phyloP scores from a whole-genome alignment of 2,329 filamentous ascomycete genomes.

The Botrytis elliptica region DNA sequence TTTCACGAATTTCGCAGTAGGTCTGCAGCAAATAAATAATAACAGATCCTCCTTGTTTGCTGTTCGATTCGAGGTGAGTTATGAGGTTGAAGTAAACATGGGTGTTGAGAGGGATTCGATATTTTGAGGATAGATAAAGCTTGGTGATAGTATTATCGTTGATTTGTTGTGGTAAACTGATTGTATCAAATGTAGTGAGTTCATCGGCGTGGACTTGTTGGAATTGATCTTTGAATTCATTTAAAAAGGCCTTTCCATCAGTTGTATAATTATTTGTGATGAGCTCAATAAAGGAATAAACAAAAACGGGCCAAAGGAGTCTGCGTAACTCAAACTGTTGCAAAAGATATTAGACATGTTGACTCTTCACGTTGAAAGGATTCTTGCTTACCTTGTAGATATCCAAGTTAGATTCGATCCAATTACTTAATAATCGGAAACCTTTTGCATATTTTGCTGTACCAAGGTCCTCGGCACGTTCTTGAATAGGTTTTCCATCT shows the following conservation, averaged over 20 bases:
- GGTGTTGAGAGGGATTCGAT: conserved; percentile 84
- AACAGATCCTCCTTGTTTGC: conserved; percentile 74
- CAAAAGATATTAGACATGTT: not conserved
- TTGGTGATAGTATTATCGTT: conserved; percentile 74
- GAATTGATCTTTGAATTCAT: conserved; percentile 67
- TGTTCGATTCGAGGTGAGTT: conserved; percentile 85
- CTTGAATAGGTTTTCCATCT: conserved; percentile 72
- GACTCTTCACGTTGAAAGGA: no score
- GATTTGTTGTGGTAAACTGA: conserved; percentile 76
- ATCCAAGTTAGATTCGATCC: conserved; percentile 89
- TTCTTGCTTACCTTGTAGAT: conserved; percentile 72
- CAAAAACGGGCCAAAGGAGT: conserved; percentile 88
- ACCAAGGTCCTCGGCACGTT: conserved; percentile 64
- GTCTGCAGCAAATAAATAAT: conserved; percentile 70
- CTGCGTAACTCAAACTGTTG: conserved; percentile 78
- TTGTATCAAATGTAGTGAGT: conserved; percentile 68
- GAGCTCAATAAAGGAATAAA: conserved; percentile 86
- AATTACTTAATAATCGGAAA: conserved; percentile 71
- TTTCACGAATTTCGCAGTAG: conserved; percentile 58
- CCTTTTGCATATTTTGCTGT: conserved; percentile 76
- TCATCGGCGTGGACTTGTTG: conserved; percentile 78
- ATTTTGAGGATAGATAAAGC: conserved; percentile 82
- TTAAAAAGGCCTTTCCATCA: conserved; percentile 72
- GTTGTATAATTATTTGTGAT: conserved; percentile 68
- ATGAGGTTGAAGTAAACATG: conserved; percentile 80